Conservation (phyloP, 768 basidiomycete species). For the Lentinula detonsa region DNA sequence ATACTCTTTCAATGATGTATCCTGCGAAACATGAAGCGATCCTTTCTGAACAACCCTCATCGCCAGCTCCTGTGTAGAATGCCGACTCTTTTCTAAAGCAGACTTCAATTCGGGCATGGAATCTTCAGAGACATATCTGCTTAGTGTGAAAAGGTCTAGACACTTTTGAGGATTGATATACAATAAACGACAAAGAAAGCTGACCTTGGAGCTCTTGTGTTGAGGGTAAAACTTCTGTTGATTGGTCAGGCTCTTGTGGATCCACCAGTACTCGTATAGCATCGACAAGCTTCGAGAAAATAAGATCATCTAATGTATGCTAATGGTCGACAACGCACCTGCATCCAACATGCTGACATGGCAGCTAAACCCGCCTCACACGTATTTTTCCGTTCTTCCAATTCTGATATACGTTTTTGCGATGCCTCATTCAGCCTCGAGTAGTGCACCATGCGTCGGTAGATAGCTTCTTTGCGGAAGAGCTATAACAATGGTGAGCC, state of each 20-base stretch:
- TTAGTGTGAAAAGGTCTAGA: slow-evolving; percentile 43
- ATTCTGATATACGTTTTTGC: slow-evolving; percentile 50
- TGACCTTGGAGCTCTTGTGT: slow-evolving; percentile 38
- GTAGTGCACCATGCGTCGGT: slow-evolving; percentile 79
- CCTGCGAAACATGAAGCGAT: slow-evolving; percentile 26
- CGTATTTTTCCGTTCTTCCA: slow-evolving; percentile 59
- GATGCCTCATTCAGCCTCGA: slow-evolving; percentile 67
- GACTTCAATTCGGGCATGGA: slow-evolving; percentile 29
- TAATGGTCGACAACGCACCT: slow-evolving; percentile 35
- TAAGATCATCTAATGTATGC: slow-evolving; percentile 4
- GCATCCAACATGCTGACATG: slow-evolving; percentile 76
- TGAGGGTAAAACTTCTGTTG: slow-evolving; percentile 41
- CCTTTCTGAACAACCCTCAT: slow-evolving; percentile 44
- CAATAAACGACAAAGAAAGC: slow-evolving; percentile 6
- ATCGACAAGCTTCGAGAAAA: slow-evolving; percentile 47
- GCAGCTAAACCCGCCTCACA: slow-evolving; percentile 70
- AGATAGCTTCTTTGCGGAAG: slow-evolving; percentile 87
- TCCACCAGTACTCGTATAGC: slow-evolving; percentile 48
- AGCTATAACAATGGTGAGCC: slow-evolving; percentile 33
- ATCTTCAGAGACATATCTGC: slow-evolving; percentile 30
- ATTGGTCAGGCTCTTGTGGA: slow-evolving; percentile 23
- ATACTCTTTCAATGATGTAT: slow-evolving; percentile 32
- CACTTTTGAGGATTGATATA: neutral
- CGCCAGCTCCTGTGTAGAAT: slow-evolving; percentile 55
- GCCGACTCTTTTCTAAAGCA: slow-evolving; percentile 48